phyloP scores from a whole-genome alignment of 75 land plant genomes.

The Cupressus sempervirens region DNA sequence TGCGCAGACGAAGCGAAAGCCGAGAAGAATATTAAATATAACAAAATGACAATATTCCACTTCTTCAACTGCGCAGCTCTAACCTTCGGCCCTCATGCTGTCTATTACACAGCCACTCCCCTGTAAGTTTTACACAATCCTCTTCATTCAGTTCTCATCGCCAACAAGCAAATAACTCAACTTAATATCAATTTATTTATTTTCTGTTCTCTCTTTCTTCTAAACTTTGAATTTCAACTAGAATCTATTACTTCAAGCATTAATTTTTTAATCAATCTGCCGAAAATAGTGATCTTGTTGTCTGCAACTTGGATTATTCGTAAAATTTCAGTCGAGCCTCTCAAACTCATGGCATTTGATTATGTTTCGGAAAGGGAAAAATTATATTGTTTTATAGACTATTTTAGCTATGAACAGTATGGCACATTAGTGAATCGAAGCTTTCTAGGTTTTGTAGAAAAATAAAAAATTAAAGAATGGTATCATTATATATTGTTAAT shows the following conservation, averaged over 20 bases:
- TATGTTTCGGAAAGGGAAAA: too few relatives aligned
- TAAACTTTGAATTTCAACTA: not conserved
- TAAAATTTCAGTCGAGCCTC: not conserved
- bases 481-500: not conserved
- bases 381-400: not conserved
- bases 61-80: conserved; percentile 99
- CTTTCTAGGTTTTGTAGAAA: not conserved
- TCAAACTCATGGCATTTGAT: not conserved
- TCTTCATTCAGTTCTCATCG: not conserved
- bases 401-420: not conserved
- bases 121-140: conserved; percentile 38
- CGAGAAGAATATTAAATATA: too few relatives aligned
- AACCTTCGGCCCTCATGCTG: conserved; percentile 98
- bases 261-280: not conserved
- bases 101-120: conserved; percentile 96
- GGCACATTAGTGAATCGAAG: not conserved
- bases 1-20: not conserved
- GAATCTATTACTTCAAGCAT: not conserved
- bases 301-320: not conserved
- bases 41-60: conserved; percentile 86
- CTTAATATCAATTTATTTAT: not conserved
- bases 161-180: not conserved
- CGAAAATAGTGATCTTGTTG: not conserved
- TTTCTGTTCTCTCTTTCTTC: not conserved
- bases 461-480: too few relatives aligned